Evolutionary conservation across 306 rosid species (phyloP).

Genomic region (Cicer chorassanicum): DNA sequence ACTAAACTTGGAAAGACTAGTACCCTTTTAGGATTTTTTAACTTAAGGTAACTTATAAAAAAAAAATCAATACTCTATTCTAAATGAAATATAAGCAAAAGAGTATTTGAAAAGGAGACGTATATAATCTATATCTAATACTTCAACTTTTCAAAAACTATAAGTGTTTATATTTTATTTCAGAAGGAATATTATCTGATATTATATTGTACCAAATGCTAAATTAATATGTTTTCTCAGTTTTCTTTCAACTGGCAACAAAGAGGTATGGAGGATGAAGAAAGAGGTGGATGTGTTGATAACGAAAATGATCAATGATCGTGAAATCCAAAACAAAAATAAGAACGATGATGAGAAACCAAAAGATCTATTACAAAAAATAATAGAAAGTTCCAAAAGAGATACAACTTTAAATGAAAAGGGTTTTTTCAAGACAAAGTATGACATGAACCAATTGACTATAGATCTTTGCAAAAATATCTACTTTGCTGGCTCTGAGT

Average conservation of each 20-base stretch:
- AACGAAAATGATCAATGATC: slow-evolving; percentile 29
- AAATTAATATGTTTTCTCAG: slow-evolving; percentile 22
- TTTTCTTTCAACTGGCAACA: slow-evolving; percentile 45
- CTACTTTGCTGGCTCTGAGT: slow-evolving; percentile 52
- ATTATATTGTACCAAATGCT: neutral
- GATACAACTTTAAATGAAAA: neutral
- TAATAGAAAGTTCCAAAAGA: slow-evolving; percentile 30
- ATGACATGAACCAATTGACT: slow-evolving; percentile 7
- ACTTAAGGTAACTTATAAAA: slow-evolving; percentile 27
- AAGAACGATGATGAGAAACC: slow-evolving; percentile 12
- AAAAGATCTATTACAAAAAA: slow-evolving; percentile 39
- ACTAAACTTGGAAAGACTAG: slow-evolving; percentile 6
- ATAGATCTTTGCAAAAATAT: slow-evolving; percentile 48
- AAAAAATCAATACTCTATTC: no score
- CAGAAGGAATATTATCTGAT: no score
- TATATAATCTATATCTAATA: no score
- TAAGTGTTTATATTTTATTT: no score
- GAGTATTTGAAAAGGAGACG: no score
- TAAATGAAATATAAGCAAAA: no score
- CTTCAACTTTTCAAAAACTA: no score
- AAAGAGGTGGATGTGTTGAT: slow-evolving; percentile 46
- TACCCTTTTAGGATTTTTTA: slow-evolving; percentile 41
- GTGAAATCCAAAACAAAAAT: slow-evolving; percentile 30
- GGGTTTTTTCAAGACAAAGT: neutral
- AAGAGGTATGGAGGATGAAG: slow-evolving; percentile 39